Evolutionary conservation across 345 rosid genomes (phyloP).

Genomic region (Gossypium stocksii): DNA sequence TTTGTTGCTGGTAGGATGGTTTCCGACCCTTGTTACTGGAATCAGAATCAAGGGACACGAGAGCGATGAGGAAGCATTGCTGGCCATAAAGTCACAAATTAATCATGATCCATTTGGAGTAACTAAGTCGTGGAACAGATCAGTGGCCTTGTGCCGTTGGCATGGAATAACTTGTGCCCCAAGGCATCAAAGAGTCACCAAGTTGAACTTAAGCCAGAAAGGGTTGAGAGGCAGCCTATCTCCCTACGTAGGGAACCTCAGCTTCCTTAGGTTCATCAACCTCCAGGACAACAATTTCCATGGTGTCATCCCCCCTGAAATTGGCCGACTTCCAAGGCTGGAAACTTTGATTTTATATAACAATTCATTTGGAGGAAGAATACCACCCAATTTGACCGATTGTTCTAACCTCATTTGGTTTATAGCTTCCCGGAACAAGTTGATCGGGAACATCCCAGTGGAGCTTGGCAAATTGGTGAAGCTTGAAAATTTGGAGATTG

Average conservation of each 20-base stretch:
- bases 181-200: slow-evolving; percentile 18
- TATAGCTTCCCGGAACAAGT: neutral
- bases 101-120: slow-evolving; percentile 9
- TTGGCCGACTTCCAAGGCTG: slow-evolving; percentile 13
- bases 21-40: neutral
- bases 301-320: slow-evolving; percentile 15
- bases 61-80: slow-evolving; percentile 13
- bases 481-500: fast-evolving
- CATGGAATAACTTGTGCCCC: slow-evolving; percentile 15
- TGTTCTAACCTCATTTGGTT: neutral
- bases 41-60: neutral
- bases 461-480: slow-evolving; percentile 13
- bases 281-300: neutral
- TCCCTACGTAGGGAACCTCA: slow-evolving; percentile 23
- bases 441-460: neutral
- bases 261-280: slow-evolving; percentile 16
- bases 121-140: slow-evolving; percentile 19
- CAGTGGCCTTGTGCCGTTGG: slow-evolving; percentile 14
- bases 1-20: neutral
- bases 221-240: slow-evolving; percentile 11
- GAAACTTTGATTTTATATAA: fast-evolving
- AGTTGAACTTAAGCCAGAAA: neutral
- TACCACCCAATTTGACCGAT: slow-evolving; percentile 19
- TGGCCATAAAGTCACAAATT: slow-evolving; percentile 3
- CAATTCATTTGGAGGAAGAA: slow-evolving; percentile 13